These are phyloP conservation scores for Xylaria sp. DNA, from an alignment of 2,329 filamentous ascomycete species.

Conservation along the genomic window DNA sequence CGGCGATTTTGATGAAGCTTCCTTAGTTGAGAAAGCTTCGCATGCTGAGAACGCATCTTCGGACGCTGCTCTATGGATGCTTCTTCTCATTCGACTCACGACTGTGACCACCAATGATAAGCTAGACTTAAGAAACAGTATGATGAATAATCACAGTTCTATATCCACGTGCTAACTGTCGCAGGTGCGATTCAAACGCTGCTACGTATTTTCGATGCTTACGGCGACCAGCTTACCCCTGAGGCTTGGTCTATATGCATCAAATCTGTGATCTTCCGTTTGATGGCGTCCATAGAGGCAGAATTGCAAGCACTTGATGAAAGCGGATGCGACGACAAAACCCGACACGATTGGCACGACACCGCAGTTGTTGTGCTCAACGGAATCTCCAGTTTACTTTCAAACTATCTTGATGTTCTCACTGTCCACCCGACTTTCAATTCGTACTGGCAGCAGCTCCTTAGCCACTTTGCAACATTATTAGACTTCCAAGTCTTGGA, in stretches of 20 bases:
- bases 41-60: constrained; percentile 70
- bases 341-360: constrained; percentile 73
- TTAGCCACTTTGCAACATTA: constrained; percentile 74
- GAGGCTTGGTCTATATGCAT: constrained; percentile 88
- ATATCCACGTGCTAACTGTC: constrained; percentile 50
- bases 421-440: constrained; percentile 74
- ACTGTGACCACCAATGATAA: constrained; percentile 77
- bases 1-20: constrained; percentile 65
- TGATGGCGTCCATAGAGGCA: constrained; percentile 76
- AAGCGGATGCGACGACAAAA: constrained; percentile 54
- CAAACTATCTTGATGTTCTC: constrained; percentile 80
- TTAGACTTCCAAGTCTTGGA: constrained; percentile 73
- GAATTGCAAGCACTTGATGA: constrained; percentile 59
- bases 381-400: constrained; percentile 77
- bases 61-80: constrained; percentile 80
- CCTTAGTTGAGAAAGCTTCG: constrained; percentile 68
- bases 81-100: constrained; percentile 77
- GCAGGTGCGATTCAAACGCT: constrained; percentile 86
- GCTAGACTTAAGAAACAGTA: constrained; percentile 81
- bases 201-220: constrained; percentile 90
- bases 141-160: constrained; percentile 39
- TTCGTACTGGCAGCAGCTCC: constrained; percentile 78
- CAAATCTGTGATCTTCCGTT: constrained; percentile 80
- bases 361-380: constrained; percentile 79
- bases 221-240: constrained; percentile 81